Base-by-base conservation (phyloP, 257 asterid genomes). In the Solanum sitiens region DNA sequence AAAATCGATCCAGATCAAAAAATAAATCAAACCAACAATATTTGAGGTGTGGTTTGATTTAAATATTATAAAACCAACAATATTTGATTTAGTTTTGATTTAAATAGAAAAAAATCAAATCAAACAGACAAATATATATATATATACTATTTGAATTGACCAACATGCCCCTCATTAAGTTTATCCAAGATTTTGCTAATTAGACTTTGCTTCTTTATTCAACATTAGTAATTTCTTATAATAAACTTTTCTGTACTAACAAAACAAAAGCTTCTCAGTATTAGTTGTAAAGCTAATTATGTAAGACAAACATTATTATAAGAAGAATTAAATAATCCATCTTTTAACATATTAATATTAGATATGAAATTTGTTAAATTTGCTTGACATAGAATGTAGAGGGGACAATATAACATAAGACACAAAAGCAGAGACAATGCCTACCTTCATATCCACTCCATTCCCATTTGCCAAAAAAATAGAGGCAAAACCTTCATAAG, bases 401-500 rank as follows among this genome's bases (percentile, higher is more conserved):
- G 27, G 77, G 50, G 53, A 72, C 47, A 84, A 47, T 37, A 63
- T 84, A 83, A 13, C 30, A 53, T 3, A 5, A 63, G 63, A 16
- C 79, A 76, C 56, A 87, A 87, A 86, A 76, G 72, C 82, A 35
- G 88, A 90, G 68, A 73, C 25, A 73, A 83, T 87, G 90, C 92
- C 72, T 89, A 86, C 53, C 91, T 91, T 91, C 63, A 84, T 6
- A 42, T 89, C 59, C 87, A 90, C 93, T 87, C 83, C 88, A 90
- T 91, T 87, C 92, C 83, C 87, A 68, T 32, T 88, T 84, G 80
- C 89, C 68, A 50, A 90, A 59, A 44, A n/a, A 25, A 73, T 5
- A 20, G 71, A 83, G 86, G 79, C 90, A 87, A 89, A 72, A 65
- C 5, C 11, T 68, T 67, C 44, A 47, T 23, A 87, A 35, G 53